These are phyloP conservation scores for Metarhizium sp. DNA, from an alignment of 2,329 filamentous ascomycete genomes.

Conservation along the genomic window DNA sequence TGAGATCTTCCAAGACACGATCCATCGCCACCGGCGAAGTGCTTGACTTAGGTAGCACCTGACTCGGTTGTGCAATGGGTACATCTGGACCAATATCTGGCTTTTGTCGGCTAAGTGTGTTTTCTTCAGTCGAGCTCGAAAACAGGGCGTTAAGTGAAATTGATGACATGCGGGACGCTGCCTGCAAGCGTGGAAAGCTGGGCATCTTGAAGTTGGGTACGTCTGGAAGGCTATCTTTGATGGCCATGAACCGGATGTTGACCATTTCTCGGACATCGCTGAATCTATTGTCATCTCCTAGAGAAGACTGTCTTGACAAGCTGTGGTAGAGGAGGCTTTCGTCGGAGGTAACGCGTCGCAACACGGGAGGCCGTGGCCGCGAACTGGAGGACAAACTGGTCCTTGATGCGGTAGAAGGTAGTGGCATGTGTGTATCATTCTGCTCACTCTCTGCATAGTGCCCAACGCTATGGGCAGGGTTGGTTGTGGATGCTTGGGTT, in stretches of 20 bases:
- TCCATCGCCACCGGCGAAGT: constrained; percentile 33
- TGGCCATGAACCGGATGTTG: constrained; percentile 82
- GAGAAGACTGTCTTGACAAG: constrained; percentile 68
- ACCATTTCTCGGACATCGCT: constrained; percentile 73
- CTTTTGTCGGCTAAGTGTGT: not conserved
- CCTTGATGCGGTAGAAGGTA: not conserved
- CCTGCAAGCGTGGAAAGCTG: constrained; percentile 45
- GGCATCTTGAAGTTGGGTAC: constrained; percentile 66
- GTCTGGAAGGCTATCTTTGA: constrained; percentile 80
- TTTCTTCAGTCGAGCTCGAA: constrained; percentile 17
- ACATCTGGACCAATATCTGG: not conserved
- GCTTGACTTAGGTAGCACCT: not conserved
- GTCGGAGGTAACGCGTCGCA: constrained; percentile 39
- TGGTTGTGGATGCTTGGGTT: not conserved
- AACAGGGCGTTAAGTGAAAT: constrained; percentile 22
- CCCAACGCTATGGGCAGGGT: not conserved
- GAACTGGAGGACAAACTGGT: not conserved
- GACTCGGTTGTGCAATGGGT: not conserved
- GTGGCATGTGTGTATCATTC: not conserved
- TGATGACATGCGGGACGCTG: constrained; percentile 19
- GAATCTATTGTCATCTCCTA: constrained; percentile 77
- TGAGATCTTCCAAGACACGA: constrained; percentile 54
- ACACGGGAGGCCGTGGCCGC: constrained; percentile 15
- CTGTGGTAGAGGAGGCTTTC: constrained; percentile 70
- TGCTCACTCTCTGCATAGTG: not conserved